Evolutionary conservation across 169 alveolate genomes (phyloP).

Genomic region (Eimeria maxima): DNA sequence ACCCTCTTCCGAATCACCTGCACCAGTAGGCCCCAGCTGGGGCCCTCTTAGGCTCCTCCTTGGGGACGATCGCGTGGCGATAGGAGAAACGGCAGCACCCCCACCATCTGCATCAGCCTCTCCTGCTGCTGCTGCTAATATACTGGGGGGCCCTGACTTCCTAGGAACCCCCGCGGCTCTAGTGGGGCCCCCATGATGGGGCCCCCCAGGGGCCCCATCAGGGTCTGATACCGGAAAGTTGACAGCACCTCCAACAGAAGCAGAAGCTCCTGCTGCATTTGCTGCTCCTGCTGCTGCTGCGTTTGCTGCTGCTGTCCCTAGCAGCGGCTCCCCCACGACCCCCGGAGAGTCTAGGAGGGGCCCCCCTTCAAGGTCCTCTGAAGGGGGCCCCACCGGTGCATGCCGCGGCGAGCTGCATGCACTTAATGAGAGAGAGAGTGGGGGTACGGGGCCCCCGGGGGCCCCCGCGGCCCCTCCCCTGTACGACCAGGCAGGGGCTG

Average conservation of each 20-base stretch:
- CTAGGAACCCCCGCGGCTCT: not conserved
- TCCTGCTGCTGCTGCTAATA: constrained; percentile 24
- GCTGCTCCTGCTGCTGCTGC: constrained; percentile 52
- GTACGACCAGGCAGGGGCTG: constrained; percentile 18
- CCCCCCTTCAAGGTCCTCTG: constrained; percentile 15
- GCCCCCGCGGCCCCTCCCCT: constrained; percentile 60
- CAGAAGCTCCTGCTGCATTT: not conserved
- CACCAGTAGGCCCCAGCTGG: not conserved
- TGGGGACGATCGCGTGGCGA: not conserved
- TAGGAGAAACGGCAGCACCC: constrained; percentile 15
- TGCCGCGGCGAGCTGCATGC: constrained; percentile 44
- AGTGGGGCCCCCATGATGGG: not conserved
- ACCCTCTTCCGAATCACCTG: not conserved
- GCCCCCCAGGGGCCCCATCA: constrained; percentile 39
- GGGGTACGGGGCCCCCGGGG: constrained; percentile 17
- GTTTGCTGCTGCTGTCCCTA: constrained; percentile 26
- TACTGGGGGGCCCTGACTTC: constrained; percentile 15
- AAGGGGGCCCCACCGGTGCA: constrained; percentile 23
- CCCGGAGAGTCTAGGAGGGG: constrained; percentile 51
- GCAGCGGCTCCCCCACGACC: constrained; percentile 24
- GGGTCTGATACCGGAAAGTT: not conserved
- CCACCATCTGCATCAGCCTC: not conserved
- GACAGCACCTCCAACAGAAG: constrained; percentile 3
- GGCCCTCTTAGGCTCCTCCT: constrained; percentile 2
- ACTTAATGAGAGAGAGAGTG: constrained; percentile 14